These are phyloP conservation scores for Tricholoma flavovirens DNA, from an alignment of 768 basidiomycete genomes.

Conservation along the genomic window DNA sequence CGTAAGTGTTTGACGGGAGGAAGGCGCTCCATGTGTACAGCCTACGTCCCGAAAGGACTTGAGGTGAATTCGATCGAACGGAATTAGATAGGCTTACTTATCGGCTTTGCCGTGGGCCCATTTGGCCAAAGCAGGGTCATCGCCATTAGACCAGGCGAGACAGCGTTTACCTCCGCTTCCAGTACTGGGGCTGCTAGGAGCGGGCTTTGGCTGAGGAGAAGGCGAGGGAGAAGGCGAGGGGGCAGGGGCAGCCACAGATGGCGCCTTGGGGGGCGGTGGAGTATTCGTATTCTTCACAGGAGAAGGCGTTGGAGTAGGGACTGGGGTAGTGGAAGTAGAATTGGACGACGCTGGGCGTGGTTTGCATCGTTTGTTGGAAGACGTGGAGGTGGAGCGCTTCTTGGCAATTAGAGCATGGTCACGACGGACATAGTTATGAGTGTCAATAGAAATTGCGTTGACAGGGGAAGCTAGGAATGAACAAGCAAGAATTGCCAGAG, in stretches of 20 bases:
- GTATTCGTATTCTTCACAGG: neutral
- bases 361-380: slow-evolving; percentile 50
- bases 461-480: slow-evolving; percentile 42
- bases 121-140: slow-evolving; percentile 41
- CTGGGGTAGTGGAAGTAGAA: slow-evolving; percentile 6
- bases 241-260: slow-evolving; percentile 15
- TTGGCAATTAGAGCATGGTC: slow-evolving; percentile 42
- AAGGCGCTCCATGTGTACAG: slow-evolving; percentile 67
- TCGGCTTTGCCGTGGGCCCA: slow-evolving; percentile 42
- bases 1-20: slow-evolving; percentile 39
- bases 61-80: too few species aligned
- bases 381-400: slow-evolving; percentile 35
- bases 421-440: slow-evolving; percentile 37
- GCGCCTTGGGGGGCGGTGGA: slow-evolving; percentile 9
- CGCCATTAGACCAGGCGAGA: slow-evolving; percentile 61
- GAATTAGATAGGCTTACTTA: slow-evolving; percentile 28
- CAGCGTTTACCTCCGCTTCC: slow-evolving; percentile 46
- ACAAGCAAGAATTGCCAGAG: slow-evolving; percentile 51
- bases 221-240: slow-evolving; percentile 1
- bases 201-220: too few species aligned
- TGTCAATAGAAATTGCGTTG: slow-evolving; percentile 47
- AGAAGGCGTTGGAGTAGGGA: slow-evolving; percentile 6
- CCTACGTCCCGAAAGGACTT: too few species aligned
- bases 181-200: neutral
- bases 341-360: slow-evolving; percentile 34